phyloP scores from a whole-genome alignment of 495 filamentous ascomycete genomes.

The Xylaria flabelliformis region DNA sequence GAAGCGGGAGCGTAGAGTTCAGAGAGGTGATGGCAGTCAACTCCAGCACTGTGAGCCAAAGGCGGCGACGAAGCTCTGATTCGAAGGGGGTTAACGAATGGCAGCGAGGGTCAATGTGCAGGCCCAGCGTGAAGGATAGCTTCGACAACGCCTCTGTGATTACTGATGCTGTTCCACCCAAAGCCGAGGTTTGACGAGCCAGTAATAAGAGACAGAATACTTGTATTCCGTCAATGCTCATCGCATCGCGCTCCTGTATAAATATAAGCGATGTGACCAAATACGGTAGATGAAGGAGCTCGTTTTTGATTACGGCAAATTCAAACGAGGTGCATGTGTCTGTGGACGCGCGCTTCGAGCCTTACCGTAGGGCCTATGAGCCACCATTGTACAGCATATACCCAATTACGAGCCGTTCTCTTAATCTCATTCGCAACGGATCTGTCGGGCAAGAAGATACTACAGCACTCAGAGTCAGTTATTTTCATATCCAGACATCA shows the following conservation, averaged over 20 bases:
- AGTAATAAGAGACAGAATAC: conserved; percentile 24
- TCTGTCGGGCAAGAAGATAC: conserved; percentile 10
- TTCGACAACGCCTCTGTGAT: conserved; percentile 16
- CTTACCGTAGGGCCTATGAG: conserved; percentile 23
- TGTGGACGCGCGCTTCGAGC: neutral
- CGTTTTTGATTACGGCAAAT: neutral
- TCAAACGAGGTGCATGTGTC: neutral
- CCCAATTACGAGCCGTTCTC: conserved; percentile 19
- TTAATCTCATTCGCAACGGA: conserved; percentile 17
- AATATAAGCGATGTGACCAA: neutral
- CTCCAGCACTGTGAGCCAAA: conserved; percentile 24
- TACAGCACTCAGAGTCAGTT: too few species aligned
- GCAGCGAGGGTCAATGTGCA: conserved; percentile 16
- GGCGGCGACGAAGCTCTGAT: conserved; percentile 23
- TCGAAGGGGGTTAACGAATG: conserved; percentile 12
- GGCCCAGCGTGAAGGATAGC: conserved; percentile 17
- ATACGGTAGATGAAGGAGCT: neutral
- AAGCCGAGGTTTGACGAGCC: conserved; percentile 20
- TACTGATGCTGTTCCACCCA: conserved; percentile 15
- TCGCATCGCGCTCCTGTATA: conserved; percentile 20
- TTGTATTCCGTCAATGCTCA: conserved; percentile 27
- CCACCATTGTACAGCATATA: conserved; percentile 28
- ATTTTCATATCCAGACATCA: too few species aligned
- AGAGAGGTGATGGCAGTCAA: conserved; percentile 16
- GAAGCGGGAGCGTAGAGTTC: conserved; percentile 22